Evolutionary conservation across 148 eudicot genomes (phyloP).

Genomic region (Diospyros lotus): DNA sequence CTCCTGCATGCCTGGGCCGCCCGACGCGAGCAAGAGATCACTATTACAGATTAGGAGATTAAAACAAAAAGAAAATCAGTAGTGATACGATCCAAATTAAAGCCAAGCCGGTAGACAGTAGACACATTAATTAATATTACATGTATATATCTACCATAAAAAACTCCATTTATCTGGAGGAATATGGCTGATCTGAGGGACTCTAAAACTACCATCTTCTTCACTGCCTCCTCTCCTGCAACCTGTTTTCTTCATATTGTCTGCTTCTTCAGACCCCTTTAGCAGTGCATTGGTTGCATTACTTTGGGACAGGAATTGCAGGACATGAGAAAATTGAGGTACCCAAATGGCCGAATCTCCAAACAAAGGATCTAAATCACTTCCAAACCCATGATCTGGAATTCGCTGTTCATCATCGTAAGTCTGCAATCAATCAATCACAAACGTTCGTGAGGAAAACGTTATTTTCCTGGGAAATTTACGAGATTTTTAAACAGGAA

Average conservation of each 20-base stretch:
- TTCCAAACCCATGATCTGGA: not conserved
- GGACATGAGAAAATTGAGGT: slow-evolving; percentile 8
- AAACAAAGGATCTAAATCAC: not conserved
- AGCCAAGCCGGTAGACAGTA: no score
- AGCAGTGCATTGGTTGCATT: not conserved
- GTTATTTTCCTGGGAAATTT: no score
- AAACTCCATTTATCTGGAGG: slow-evolving; percentile 10
- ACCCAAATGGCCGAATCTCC: slow-evolving; percentile 13
- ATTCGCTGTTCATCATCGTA: not conserved
- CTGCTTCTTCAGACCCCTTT: slow-evolving; percentile 3
- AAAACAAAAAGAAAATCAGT: no score
- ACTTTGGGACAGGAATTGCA: not conserved
- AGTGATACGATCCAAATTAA: no score
- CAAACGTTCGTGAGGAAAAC: no score
- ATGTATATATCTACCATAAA: not conserved
- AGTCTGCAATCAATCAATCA: not conserved
- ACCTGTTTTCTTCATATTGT: not conserved
- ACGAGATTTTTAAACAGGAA: no score
- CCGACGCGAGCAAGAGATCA: no score
- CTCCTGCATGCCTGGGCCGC: no score
- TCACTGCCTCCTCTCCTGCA: not conserved
- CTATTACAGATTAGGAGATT: no score
- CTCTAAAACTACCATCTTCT: slow-evolving; percentile 4
- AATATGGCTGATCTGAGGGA: slow-evolving; percentile 8
- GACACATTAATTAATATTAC: no score